These are phyloP conservation scores for Prunus yedoensis DNA, from an alignment of 331 rosid species.

Conservation along the genomic window DNA sequence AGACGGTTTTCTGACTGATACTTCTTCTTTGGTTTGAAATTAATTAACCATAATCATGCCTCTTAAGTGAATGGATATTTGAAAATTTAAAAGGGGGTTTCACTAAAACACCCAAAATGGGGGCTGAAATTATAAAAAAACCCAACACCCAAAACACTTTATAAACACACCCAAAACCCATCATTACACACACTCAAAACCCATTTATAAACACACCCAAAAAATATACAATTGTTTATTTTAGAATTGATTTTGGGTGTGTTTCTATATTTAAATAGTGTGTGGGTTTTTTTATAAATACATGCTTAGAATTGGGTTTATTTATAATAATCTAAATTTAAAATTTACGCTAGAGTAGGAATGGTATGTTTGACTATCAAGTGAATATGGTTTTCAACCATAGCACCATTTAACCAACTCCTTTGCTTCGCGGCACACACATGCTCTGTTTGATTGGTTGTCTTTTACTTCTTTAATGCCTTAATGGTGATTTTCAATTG, in stretches of 20 bases:
- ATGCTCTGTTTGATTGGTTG: background rate
- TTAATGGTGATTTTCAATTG: slow-evolving; percentile 5
- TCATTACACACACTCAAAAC: too few relatives aligned
- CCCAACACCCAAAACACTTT: too few relatives aligned
- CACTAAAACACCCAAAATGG: too few relatives aligned
- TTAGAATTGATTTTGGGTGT: too few relatives aligned
- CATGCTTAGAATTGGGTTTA: too few relatives aligned
- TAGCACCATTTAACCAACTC: background rate
- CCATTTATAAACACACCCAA: too few relatives aligned
- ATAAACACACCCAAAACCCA: too few relatives aligned
- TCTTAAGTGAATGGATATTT: slow-evolving; percentile 10
- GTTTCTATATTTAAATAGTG: too few relatives aligned
- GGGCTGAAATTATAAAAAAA: too few relatives aligned
- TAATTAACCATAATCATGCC: background rate
- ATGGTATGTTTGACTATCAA: background rate
- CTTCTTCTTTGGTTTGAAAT: slow-evolving; percentile 16
- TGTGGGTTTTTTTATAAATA: too few relatives aligned
- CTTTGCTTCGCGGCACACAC: background rate
- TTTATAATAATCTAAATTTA: background rate
- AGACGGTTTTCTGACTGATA: background rate
- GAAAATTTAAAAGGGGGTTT: background rate
- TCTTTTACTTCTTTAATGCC: background rate
- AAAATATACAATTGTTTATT: too few relatives aligned
- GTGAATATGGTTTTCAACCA: background rate
- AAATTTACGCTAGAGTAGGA: background rate